These are phyloP conservation scores for Ilex paraguariensis DNA, from an alignment of 305 asterid genomes.

Conservation along the genomic window DNA sequence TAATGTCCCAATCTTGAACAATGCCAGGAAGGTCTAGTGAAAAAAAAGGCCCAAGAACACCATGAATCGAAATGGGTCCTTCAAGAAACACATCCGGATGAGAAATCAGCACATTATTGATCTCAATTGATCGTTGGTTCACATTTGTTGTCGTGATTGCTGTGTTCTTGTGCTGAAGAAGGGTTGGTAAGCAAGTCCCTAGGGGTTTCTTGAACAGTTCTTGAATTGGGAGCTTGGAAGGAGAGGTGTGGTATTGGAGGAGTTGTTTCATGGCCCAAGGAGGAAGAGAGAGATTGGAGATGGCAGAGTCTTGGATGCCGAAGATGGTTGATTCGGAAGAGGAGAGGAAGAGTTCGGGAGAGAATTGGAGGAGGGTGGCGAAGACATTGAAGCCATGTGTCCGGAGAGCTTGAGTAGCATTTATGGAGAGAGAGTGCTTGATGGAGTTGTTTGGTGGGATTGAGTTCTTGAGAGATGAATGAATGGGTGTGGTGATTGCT, in stretches of 20 bases:
- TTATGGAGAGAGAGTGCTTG: constrained; percentile 25
- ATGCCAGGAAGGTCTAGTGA: constrained; percentile 4
- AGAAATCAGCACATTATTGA: constrained; percentile 49
- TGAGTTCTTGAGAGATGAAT: constrained; percentile 9
- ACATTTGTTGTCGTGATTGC: constrained; percentile 36
- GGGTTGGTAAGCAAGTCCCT: constrained; percentile 52
- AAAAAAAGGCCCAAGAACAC: constrained; percentile 41
- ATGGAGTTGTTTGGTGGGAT: constrained; percentile 11
- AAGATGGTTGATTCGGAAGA: constrained; percentile 50
- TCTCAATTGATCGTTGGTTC: constrained; percentile 24
- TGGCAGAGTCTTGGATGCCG: constrained; percentile 62
- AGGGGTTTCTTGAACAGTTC: constrained; percentile 36
- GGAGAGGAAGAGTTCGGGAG: constrained; percentile 68
- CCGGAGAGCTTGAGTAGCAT: constrained; percentile 62
- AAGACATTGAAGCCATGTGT: constrained; percentile 47
- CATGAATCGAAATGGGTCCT: constrained; percentile 54
- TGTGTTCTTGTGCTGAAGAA: constrained; percentile 17
- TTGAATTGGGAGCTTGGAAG: constrained; percentile 35
- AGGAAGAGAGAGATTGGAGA: constrained; percentile 45
- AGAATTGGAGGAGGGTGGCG: constrained; percentile 71
- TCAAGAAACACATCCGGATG: constrained; percentile 62
- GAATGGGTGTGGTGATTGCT: constrained; percentile 32
- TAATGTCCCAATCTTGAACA: constrained; percentile 13
- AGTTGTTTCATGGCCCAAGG: constrained; percentile 56
- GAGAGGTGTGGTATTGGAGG: constrained; percentile 54